Base-by-base conservation (phyloP, 805 yeast species). In the Wickerhamiella brachini region DNA sequence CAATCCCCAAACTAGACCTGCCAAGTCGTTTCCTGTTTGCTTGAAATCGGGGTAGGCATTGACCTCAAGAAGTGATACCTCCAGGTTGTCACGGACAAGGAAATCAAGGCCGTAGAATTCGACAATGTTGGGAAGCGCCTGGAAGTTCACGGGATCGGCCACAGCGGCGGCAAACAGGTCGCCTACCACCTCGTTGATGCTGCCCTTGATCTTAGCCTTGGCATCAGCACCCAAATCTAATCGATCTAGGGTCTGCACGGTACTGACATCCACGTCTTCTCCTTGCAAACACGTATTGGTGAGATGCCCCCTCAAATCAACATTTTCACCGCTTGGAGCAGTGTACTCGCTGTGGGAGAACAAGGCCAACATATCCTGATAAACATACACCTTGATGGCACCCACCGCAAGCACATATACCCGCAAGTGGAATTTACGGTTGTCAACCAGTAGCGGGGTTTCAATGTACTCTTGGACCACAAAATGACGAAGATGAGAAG, bases 41-140 rank as follows among this genome's bases (percentile, higher is more conserved):
- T 87, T 88, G 69, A 93, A 93, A 63, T 93, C 98, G 1, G 98
- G 98, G 62, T 83, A 93, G 15, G 97, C 82, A 61, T 93, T 93
- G 45, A 88, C 85, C 65, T 93, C 97, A 43, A 90, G 68, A 24
- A 93, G 62, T 45, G 71, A 73, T 2, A 84, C 90, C 13, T 72
- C 64, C 21, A 65, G 62, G 31, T 54, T 51, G 29, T 77, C 69
- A 58, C 79, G 81, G 17, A 93, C 84, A 50, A 93, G 66, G 65
- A 88, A 89, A 64, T 93, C 98, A 15, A 93, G 71, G 0, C 98
- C 98, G 63, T 75, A 93, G 6, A 86, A 73, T 65, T 93, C 98
- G 62, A 85, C 77, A 0, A 94, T 90, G 65, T 87, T 87, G 1
- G 69, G 66, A 53, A 89, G 62, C 0, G 97, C 89, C 64, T 79